These are phyloP conservation scores for Neonectria magnoliae DNA, from an alignment of 2,329 filamentous ascomycete genomes.

Conservation along the genomic window DNA sequence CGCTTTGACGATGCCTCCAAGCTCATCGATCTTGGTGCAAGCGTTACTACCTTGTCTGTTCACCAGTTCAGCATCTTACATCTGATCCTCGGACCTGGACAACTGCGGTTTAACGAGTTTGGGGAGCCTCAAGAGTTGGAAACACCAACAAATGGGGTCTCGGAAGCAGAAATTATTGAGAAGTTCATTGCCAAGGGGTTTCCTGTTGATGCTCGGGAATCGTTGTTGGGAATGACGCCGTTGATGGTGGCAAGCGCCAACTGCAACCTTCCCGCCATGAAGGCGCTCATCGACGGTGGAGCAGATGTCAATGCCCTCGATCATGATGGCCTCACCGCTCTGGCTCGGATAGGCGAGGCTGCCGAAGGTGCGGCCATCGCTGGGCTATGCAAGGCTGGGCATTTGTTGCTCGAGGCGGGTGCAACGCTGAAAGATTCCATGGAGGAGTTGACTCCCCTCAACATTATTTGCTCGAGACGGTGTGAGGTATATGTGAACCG, in stretches of 20 bases:
- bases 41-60: constrained; percentile 35
- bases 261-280: constrained; percentile 41
- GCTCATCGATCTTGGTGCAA: constrained; percentile 40
- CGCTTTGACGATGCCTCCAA: constrained; percentile 41
- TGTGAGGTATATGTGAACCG: constrained; percentile 37
- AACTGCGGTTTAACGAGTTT: constrained; percentile 34
- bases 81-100: constrained; percentile 40
- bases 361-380: constrained; percentile 38
- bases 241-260: constrained; percentile 42
- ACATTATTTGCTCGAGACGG: constrained; percentile 39
- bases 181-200: constrained; percentile 41
- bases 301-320: constrained; percentile 40
- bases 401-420: constrained; percentile 40
- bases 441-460: constrained; percentile 39
- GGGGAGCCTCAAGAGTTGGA: constrained; percentile 25
- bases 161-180: constrained; percentile 40
- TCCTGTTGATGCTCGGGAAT: constrained; percentile 39
- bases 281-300: constrained; percentile 36
- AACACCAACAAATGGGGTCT: constrained; percentile 20
- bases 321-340: constrained; percentile 39
- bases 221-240: constrained; percentile 42
- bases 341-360: constrained; percentile 39
- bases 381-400: constrained; percentile 35
- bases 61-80: constrained; percentile 43
- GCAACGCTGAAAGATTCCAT: constrained; percentile 32